Base-by-base conservation (phyloP, 2,329 filamentous ascomycete species). In the Graphilbum fragrans region DNA sequence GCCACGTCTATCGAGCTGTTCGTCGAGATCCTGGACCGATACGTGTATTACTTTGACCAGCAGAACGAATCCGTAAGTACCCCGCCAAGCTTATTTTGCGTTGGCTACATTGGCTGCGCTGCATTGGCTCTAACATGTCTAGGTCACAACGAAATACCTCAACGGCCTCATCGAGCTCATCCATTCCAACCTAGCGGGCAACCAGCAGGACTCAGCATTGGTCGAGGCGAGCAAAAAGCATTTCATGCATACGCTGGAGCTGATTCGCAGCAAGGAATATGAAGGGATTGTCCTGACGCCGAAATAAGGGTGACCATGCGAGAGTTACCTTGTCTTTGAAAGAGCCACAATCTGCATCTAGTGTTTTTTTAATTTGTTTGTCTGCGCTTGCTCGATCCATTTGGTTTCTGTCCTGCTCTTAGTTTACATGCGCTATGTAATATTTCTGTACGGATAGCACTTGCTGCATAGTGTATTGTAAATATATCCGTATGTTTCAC, bases 21-120 rank as follows among this genome's bases (percentile, higher is more conserved):
- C 62, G 90, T 98, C 43, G 92, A 98, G 65, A 98, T 98, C 48
- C 67, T 98, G 42, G 95, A 98, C 61, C 80, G 92, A 61, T 98
- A 98, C 58, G 88, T 96, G 41, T 98, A 98, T 62, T 98, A 96
- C 67, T 98, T 95, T 65, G 92, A 98, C 61, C 90, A 98, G 61
- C 86, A 94, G 58, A 98, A 98, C 62, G 92, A 98, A 64, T 88
- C 88, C 50, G 92, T 76, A 58, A 55, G 71, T 56, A 2, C 1
- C 12, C 27, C 27, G 9, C 27, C 27, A 9, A 31, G 16, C n/a
- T 21, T 8, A 23, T 37, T 17, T 29, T 7, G 22, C 17, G n/a
- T 31, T 34, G 11, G 9, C 7, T 25, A 8, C 17, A 18, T 14
- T 14, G 19, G 18, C n/a, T n/a, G n/a, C n/a, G n/a, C n/a, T n/a